A percentile compares a stretch with the other conserved stretches of the same genome.
These are phyloP conservation scores for Mayamaea pseudoterrestris DNA, from an alignment of 108 stramenopile species.

Conservation along the genomic window DNA sequence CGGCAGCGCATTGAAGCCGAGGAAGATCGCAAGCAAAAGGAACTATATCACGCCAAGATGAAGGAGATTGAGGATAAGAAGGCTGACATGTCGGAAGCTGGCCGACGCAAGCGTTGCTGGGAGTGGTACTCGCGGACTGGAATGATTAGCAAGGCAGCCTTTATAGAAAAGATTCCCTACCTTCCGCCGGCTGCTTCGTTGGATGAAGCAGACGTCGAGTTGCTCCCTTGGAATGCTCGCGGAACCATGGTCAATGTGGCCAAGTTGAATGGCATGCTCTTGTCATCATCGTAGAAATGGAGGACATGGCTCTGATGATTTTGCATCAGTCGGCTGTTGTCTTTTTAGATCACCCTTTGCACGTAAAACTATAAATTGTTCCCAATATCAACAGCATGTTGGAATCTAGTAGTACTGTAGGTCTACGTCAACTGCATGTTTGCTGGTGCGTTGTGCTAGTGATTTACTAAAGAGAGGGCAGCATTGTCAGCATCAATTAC, in stretches of 20 bases:
- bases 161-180: background rate
- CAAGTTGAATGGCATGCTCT: no score
- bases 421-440: no score
- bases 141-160: background rate
- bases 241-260: background rate
- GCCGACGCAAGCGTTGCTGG: background rate
- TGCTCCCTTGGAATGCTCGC: conserved; percentile 2
- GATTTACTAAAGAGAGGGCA: no score
- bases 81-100: background rate
- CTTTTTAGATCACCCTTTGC: no score
- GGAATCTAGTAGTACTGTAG: no score
- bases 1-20: background rate
- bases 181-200: background rate
- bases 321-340: no score
- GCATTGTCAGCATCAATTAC: no score
- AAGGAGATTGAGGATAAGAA: background rate
- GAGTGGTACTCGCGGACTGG: background rate
- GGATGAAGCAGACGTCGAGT: background rate
- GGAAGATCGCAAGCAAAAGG: background rate
- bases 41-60: background rate
- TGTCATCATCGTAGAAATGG: no score
- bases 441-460: no score
- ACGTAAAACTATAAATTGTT: no score
- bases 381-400: no score
- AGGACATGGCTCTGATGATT: no score